Percentiles rank a stretch among this genome's conserved stretches.
Conservation (phyloP, 805 yeast species). For the Metschnikowia kofuensis region DNA sequence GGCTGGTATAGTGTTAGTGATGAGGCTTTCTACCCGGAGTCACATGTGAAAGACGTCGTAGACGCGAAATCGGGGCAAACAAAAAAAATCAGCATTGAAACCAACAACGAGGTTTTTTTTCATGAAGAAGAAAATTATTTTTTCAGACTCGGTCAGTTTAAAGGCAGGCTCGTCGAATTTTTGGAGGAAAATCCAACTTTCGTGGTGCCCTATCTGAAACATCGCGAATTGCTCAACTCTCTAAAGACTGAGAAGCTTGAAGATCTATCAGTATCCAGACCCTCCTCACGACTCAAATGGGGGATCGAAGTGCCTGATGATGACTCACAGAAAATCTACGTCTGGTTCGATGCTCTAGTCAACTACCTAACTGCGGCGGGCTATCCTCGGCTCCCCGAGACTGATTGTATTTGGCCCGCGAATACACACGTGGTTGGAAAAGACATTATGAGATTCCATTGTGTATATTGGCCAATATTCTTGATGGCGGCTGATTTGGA, state of each 20-base stretch:
- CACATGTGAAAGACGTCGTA: conserved; percentile 52
- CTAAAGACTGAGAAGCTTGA: conserved; percentile 45
- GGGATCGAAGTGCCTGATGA: conserved; percentile 88
- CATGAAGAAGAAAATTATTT: conserved; percentile 85
- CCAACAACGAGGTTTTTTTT: conserved; percentile 70
- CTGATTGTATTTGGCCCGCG: conserved; percentile 54
- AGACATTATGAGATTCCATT: conserved; percentile 85
- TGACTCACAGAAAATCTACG: conserved; percentile 75
- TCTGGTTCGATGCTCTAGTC: conserved; percentile 93
- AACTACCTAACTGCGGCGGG: conserved; percentile 79
- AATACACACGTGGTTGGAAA: conserved; percentile 81
- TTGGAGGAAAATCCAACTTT: conserved; percentile 52
- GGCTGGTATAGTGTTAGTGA: conserved; percentile 97
- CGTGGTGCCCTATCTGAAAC: conserved; percentile 63
- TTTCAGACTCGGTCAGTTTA: conserved; percentile 68
- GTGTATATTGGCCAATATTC: conserved; percentile 92
- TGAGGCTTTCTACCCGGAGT: conserved; percentile 88
- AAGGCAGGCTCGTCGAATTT: conserved; percentile 47
- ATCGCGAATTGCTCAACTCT: conserved; percentile 54
- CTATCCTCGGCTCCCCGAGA: conserved; percentile 27
- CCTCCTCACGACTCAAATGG: conserved; percentile 76
- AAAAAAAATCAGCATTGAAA: conserved; percentile 54
- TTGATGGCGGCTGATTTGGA: conserved; percentile 76
- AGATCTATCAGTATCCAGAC: conserved; percentile 88
- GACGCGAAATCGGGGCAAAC: conserved; percentile 26